Base-by-base conservation (phyloP, 345 rosid species). In the Brassica napus region DNA sequence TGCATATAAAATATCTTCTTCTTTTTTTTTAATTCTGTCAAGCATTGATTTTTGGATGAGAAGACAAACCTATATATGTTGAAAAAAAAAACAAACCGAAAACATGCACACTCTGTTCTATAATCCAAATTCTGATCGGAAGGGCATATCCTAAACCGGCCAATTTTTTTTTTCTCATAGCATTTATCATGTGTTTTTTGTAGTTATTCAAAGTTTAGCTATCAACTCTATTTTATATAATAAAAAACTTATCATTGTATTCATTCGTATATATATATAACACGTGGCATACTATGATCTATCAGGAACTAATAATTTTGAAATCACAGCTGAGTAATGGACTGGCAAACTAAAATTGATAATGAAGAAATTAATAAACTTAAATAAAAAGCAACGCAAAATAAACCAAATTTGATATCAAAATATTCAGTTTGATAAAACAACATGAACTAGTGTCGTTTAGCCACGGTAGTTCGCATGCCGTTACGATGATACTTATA, bases 31-130 rank as follows among this genome's bases (percentile, higher is more conserved):
- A 34, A 42, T 10, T 16, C 1, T 1, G 8, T 1, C 32, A 60
- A 32, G 49, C 24, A 60, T 35, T 32, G 21, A 11, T 42, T 47
- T 42, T 9, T 8, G 62, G 73, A 78, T 78, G 72, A 65, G 67
- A 72, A 18, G 59, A 65, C 15, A 55, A 65, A n/a, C 71, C 4
- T 52, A 52, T 52, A n/a, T 18, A 35, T 6, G 60, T 34, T 47
- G 42, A 37, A 34, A 16, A 39, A 28, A 14, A 75, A 75, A 65
- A 14, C 61, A 63, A 54, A 65, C 15, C 39, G 34, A 75, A 35
- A 16, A 24, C 55, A 34, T 65, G 26, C 37, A 23, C 68, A 49
- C 16, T 10, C 11, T 68, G 47, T 26, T 31, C n/a, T 32, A 8
- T 0, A 28, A 11, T 6, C 35, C 35, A 12, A 5, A 5, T 28